phyloP scores from a whole-genome alignment of 2,329 filamentous ascomycete species.

The Dichotomopilus funicola region DNA sequence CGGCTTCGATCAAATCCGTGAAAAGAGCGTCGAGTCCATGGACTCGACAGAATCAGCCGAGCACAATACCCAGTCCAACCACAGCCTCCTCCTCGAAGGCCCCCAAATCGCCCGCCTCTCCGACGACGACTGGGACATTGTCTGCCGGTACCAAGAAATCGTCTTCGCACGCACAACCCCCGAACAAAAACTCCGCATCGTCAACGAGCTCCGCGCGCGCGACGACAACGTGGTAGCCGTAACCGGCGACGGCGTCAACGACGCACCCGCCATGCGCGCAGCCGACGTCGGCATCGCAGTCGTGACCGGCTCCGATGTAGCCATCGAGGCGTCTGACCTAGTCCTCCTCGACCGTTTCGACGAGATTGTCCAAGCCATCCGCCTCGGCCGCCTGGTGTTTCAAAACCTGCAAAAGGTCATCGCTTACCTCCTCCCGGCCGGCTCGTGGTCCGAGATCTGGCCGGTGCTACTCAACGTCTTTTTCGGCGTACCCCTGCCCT shows the following conservation, averaged over 20 bases:
- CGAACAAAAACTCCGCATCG: constrained; percentile 46
- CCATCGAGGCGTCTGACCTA: constrained; percentile 56
- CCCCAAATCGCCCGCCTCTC: constrained; percentile 52
- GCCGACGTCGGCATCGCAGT: constrained; percentile 59
- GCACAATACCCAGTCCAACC: neutral
- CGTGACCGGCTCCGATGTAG: constrained; percentile 56
- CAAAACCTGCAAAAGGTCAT: constrained; percentile 10
- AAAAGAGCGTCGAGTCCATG: neutral
- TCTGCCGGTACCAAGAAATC: constrained; percentile 49
- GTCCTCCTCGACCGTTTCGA: constrained; percentile 45
- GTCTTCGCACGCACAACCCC: constrained; percentile 44
- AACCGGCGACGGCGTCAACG: constrained; percentile 58
- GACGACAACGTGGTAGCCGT: constrained; percentile 37
- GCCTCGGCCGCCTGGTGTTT: constrained; percentile 5
- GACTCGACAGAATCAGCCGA: neutral
- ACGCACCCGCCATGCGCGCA: constrained; percentile 53
- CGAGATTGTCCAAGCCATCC: constrained; percentile 5
- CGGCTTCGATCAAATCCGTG: neutral
- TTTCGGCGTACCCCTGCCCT: constrained; percentile 45
- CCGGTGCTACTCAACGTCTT: constrained; percentile 51
- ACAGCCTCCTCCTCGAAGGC: constrained; percentile 42
- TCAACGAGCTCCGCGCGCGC: constrained; percentile 37
- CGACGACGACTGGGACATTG: constrained; percentile 37
- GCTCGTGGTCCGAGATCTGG: constrained; percentile 52
- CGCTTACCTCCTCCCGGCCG: constrained; percentile 33